Conservation (phyloP, 345 rosid species). For the Citrus mangshanensis region DNA sequence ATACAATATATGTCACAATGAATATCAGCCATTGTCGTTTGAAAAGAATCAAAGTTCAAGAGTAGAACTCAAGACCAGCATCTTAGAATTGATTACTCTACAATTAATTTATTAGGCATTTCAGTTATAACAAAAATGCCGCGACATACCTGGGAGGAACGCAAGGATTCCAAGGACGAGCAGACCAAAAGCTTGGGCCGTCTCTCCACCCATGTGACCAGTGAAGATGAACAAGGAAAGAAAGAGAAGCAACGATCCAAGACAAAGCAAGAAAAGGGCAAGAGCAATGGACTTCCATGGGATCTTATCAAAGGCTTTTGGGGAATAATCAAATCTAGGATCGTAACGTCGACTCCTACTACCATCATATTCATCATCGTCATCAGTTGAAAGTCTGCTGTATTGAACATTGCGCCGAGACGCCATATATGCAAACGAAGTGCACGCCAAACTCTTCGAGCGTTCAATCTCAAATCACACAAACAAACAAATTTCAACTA, state of each 20-base stretch:
- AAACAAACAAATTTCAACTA: not conserved
- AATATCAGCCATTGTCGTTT: not conserved
- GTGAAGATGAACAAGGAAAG: conserved; percentile 66
- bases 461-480: not conserved
- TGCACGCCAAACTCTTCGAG: not conserved
- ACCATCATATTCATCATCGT: conserved; percentile 39
- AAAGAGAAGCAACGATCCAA: conserved; percentile 68
- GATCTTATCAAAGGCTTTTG: conserved; percentile 54
- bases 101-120: not conserved
- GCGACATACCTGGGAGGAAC: conserved; percentile 69
- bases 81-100: not conserved
- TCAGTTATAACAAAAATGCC: not conserved
- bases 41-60: not conserved
- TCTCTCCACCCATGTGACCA: conserved; percentile 89
- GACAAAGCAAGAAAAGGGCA: conserved; percentile 62
- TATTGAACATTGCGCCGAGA: conserved; percentile 53
- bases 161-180: conserved; percentile 70
- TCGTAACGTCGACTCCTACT: conserved; percentile 35
- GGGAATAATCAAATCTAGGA: conserved; percentile 73
- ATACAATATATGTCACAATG: not conserved
- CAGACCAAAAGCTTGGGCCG: conserved; percentile 78
- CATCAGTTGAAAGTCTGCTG: conserved; percentile 55
- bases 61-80: not conserved
- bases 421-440: conserved; percentile 40
- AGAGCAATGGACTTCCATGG: conserved; percentile 85